These are phyloP conservation scores for Trichoderma afroharzianum DNA, from an alignment of 2,329 filamentous ascomycete genomes.

Conservation along the genomic window DNA sequence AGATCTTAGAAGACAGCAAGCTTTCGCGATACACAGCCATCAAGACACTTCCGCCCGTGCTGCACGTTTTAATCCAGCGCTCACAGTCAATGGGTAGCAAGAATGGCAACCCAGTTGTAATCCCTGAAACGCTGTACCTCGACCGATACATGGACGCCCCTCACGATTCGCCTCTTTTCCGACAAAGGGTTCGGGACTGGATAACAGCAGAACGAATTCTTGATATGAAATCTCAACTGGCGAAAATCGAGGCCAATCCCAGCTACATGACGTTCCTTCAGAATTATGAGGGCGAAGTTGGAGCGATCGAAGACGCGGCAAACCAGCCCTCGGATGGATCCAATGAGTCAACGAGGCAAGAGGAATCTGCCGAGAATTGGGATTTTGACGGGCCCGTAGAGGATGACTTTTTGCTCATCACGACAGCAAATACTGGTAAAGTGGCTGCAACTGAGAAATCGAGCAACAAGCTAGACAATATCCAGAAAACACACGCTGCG, in stretches of 20 bases:
- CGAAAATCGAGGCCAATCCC: conserved; percentile 26
- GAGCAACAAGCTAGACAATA: conserved; percentile 16
- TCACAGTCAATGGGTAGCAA: conserved; percentile 71
- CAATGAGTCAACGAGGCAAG: neutral
- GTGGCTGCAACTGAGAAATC: neutral
- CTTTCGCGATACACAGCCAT: conserved; percentile 66
- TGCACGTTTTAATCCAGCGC: conserved; percentile 87
- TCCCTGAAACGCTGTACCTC: conserved; percentile 79
- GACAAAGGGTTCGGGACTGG: conserved; percentile 69
- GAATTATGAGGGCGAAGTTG: conserved; percentile 25
- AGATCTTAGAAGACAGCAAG: conserved; percentile 66
- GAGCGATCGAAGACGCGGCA: conserved; percentile 2
- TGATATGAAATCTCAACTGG: conserved; percentile 44
- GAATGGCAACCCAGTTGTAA: conserved; percentile 70
- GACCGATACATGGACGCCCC: conserved; percentile 80
- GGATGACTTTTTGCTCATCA: conserved; percentile 34
- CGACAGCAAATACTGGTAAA: conserved; percentile 14
- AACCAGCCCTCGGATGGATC: neutral
- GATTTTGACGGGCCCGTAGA: conserved; percentile 39
- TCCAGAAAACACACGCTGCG: conserved; percentile 24
- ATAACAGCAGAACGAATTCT: conserved; percentile 63
- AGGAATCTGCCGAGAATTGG: conserved; percentile 24
- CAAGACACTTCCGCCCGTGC: conserved; percentile 71
- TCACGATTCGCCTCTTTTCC: conserved; percentile 57
- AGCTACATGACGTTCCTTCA: conserved; percentile 30